Evolutionary conservation across 768 basidiomycete genomes (phyloP), one percentile per base, ranked within the genome.

Genomic region (Amanita jacksonii): DNA sequence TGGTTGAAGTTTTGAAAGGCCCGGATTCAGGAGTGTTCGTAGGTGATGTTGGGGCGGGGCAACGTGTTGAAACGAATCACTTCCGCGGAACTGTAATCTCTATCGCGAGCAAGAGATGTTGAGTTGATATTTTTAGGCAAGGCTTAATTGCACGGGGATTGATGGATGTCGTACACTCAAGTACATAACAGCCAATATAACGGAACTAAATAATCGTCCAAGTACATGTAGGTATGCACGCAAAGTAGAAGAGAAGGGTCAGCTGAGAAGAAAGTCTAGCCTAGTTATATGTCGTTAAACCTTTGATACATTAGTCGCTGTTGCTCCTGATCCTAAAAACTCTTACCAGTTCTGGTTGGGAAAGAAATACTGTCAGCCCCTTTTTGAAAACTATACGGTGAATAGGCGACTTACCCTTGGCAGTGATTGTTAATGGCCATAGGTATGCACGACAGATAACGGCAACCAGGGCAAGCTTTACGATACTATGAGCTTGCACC

Each of bases 361-460:
- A 10, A 19, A 23, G 23, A 41, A 41, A 28, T 18, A 48, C 27
- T 37, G 47, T 51, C 45, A 43, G 25, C 36, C 41, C 41, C 40
- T 41, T 19, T 20, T 5, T 19, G n/a, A 20, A n/a, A n/a, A n/a
- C n/a, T n/a, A 7, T 16, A 25, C 3, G 12, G 5, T 32, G 6
- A 22, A 22, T 30, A 24, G 45, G 34, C 19, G 25, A 65, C 69
- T 13, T 52, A 73, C 70, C 74, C 74, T 64, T 73, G 57, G 54
- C 85, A 89, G 46, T 81, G 62, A 53, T 82, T 76, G 49, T 87
- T 89, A 1, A 73, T 63, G 25, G 68, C 60, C 5, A 81, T 84
- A 1, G 92, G 93, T 59, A 93, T 78, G 53, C 93, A 96, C 1
- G 88, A 91, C 4, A 96, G 64, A 60, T 88, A 96, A 39, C 88